These are phyloP conservation scores for Meyerozyma guilliermondii DNA, from an alignment of 1,139 yeast species.

Conservation along the genomic window DNA sequence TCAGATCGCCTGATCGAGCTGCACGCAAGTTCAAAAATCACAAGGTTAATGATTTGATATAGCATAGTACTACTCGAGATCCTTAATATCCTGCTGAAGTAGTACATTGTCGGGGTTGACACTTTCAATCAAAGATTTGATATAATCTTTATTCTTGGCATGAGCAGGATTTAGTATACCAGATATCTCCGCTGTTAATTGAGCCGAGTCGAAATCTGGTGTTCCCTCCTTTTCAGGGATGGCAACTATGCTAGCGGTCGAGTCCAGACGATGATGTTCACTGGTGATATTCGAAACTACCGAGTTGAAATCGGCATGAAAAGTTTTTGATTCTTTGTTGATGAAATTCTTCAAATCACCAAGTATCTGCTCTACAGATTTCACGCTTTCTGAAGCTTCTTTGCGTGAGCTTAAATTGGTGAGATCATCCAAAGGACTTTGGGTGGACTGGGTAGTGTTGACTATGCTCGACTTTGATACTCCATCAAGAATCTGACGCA, in stretches of 20 bases:
- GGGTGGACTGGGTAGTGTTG: slow-evolving; percentile 4
- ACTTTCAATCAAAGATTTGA: not conserved
- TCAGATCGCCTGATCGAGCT: slow-evolving; percentile 76
- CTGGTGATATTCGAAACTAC: not conserved
- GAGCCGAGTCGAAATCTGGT: not conserved
- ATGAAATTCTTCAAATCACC: slow-evolving; percentile 25
- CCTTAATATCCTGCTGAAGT: not conserved
- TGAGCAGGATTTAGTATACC: not conserved
- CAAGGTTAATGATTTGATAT: slow-evolving; percentile 56
- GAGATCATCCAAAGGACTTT: slow-evolving; percentile 4
- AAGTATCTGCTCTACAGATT: slow-evolving; percentile 23
- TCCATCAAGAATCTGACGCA: slow-evolving; percentile 32
- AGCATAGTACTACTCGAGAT: not conserved
- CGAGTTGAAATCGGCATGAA: slow-evolving; percentile 23
- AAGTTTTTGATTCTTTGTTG: slow-evolving; percentile 17
- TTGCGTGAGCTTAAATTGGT: slow-evolving; percentile 4
- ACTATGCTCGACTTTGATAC: slow-evolving; percentile 14
- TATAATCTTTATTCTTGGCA: not conserved
- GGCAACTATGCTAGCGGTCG: slow-evolving; percentile 1
- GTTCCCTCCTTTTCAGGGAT: not conserved
- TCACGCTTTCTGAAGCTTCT: slow-evolving; percentile 8
- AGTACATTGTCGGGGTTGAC: not conserved
- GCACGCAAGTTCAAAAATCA: slow-evolving; percentile 83
- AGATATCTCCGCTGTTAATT: not conserved
- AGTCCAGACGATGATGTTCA: not conserved